These are phyloP conservation scores for Saitozyma podzolica DNA, from an alignment of 768 basidiomycete species.

Conservation along the genomic window DNA sequence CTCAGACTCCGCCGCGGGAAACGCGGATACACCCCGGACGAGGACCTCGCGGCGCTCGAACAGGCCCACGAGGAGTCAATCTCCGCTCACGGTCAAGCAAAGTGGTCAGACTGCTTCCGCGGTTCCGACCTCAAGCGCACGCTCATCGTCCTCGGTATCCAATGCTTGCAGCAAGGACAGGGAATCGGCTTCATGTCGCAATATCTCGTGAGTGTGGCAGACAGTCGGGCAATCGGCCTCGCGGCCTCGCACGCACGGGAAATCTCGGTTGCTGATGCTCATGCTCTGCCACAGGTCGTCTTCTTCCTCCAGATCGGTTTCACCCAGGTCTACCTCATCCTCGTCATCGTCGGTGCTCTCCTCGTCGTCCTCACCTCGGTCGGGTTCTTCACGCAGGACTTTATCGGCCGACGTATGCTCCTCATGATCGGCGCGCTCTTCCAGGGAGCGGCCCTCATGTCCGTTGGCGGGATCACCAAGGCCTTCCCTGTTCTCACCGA, in stretches of 20 bases:
- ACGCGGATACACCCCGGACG: no score
- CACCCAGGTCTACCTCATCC: slow-evolving; percentile 7
- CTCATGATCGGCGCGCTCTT: slow-evolving; percentile 1
- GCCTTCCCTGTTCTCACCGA: background rate
- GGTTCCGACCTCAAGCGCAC: no score
- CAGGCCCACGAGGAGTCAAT: no score
- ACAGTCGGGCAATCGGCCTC: no score
- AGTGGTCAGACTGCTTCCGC: no score
- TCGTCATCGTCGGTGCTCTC: background rate
- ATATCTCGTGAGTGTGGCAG: background rate
- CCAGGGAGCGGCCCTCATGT: background rate
- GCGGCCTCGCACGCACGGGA: no score
- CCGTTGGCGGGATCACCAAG: slow-evolving; percentile 1
- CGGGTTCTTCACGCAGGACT: slow-evolving; percentile 9
- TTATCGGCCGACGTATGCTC: slow-evolving; percentile 2
- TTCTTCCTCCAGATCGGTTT: slow-evolving; percentile 8
- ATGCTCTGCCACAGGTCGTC: background rate
- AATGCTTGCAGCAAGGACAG: background rate
- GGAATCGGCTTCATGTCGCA: slow-evolving; percentile 12
- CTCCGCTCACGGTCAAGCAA: no score
- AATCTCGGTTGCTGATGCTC: no score
- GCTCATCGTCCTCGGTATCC: no score
- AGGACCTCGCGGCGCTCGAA: no score
- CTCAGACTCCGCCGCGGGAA: no score
- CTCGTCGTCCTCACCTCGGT: background rate